Base-by-base conservation (phyloP, 805 yeast genomes). In the Saturnispora sekii region DNA sequence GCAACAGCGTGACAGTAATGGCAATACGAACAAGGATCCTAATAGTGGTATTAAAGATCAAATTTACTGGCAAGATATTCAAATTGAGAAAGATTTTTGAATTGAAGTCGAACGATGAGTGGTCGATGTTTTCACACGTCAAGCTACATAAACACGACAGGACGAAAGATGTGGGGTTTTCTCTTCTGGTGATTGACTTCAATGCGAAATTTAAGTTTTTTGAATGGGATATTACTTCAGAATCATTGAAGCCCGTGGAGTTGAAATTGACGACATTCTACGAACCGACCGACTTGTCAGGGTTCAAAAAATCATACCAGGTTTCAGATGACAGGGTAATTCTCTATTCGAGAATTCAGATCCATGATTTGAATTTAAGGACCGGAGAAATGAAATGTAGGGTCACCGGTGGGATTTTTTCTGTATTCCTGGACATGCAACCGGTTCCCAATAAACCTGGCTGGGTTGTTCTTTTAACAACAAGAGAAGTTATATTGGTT, bases 401-500 rank as follows among this genome's bases (percentile, higher is more conserved):
- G 15, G 62, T 75, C 1, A 65, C 75, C 8, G 73, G 80, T 1
- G 71, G 73, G 31, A 65, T 73, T 0, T 78, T 81, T 79, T 69
- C 81, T 0, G 59, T 61, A 32, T 50, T 81, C 2, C 58, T 71
- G 37, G 85, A 77, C 44, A 59, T 71, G 43, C 53, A 47, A 16
- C 58, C 66, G 10, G 44, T 47, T 10, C 35, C 41, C 4, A 55
- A 55, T 34, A 51, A 62, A 3, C 14, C 21, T 8, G 16, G 18
- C 4, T 65, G 69, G 47, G 62, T 72, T 3, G 69, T 82, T 35
- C 53, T 84, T 5, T 61, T 87, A 26, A 84, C 95, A 0, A 72
- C 87, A 1, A 74, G 72, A 46, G 89, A 84, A 53, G 42, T 88
- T 7, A 70, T 77, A 0, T 64, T 88, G 69, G 52, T 81, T 15